Conservation (phyloP, 306 rosid species). For the Psophocarpus tetragonolobus region DNA sequence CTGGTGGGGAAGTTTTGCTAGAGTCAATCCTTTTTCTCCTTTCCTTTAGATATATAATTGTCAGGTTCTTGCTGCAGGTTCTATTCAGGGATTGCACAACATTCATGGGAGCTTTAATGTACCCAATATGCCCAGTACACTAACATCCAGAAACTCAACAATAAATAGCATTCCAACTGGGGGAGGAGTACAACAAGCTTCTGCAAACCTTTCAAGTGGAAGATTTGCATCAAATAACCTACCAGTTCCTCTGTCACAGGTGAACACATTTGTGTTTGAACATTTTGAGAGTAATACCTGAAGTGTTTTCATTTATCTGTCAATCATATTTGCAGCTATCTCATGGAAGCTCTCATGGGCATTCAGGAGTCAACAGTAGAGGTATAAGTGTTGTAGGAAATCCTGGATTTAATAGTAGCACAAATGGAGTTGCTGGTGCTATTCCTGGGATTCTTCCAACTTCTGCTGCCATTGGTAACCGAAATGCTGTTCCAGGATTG, state of each 20-base stretch:
- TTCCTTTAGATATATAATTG: conserved; percentile 46
- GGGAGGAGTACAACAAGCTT: conserved; percentile 87
- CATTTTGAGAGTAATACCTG: conserved; percentile 11
- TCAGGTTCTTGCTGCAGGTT: conserved; percentile 58
- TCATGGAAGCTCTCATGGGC: conserved; percentile 84
- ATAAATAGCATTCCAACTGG: conserved; percentile 79
- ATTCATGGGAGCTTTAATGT: conserved; percentile 91
- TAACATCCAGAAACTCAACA: conserved; percentile 79
- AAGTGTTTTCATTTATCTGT: background rate
- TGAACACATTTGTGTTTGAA: conserved; percentile 31
- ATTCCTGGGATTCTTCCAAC: conserved; percentile 96
- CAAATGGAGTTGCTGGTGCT: conserved; percentile 97
- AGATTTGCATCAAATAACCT: conserved; percentile 84
- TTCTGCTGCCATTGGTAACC: conserved; percentile 91
- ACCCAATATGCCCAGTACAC: conserved; percentile 76
- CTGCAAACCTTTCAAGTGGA: conserved; percentile 84
- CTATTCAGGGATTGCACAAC: conserved; percentile 81
- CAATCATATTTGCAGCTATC: conserved; percentile 67
- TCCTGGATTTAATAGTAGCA: conserved; percentile 92
- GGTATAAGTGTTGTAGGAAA: conserved; percentile 93
- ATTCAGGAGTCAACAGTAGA: conserved; percentile 85
- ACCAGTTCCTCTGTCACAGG: conserved; percentile 92
- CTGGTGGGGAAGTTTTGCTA: conserved; percentile 65
- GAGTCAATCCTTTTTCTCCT: conserved; percentile 29
- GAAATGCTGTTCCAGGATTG: conserved; percentile 94